Conservation (phyloP, 2,329 filamentous ascomycete genomes). For the Chaetomium sp. region DNA sequence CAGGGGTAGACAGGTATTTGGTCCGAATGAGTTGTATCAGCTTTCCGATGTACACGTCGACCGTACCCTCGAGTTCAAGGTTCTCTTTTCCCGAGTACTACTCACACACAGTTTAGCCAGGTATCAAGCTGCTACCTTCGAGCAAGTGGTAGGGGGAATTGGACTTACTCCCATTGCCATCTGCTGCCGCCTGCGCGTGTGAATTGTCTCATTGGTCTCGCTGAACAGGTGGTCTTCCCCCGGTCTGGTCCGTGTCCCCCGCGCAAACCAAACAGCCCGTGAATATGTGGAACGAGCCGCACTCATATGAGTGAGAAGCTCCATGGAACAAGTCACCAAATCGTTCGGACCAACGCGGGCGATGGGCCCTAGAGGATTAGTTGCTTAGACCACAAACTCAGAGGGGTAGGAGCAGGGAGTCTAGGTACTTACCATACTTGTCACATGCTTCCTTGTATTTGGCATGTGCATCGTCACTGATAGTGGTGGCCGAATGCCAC, state of each 20-base stretch:
- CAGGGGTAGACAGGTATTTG: slow-evolving; percentile 42
- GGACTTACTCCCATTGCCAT: slow-evolving; percentile 53
- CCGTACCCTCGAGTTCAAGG: slow-evolving; percentile 49
- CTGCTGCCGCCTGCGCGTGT: slow-evolving; percentile 49
- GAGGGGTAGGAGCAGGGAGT: no score
- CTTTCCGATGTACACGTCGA: slow-evolving; percentile 51
- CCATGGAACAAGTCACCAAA: slow-evolving; percentile 21
- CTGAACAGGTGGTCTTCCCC: slow-evolving; percentile 53
- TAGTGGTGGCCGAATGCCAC: neutral
- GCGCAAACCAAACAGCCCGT: slow-evolving; percentile 23
- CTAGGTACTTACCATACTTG: slow-evolving; percentile 5
- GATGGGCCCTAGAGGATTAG: slow-evolving; percentile 12
- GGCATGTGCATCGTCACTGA: neutral
- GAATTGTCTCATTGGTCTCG: slow-evolving; percentile 51
- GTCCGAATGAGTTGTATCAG: slow-evolving; percentile 51
- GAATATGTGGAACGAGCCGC: slow-evolving; percentile 23
- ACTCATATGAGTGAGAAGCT: slow-evolving; percentile 28
- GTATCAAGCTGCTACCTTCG: neutral
- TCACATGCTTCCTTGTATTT: slow-evolving; percentile 9
- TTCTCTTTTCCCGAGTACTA: slow-evolving; percentile 60
- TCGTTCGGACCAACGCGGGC: slow-evolving; percentile 29
- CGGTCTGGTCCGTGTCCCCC: slow-evolving; percentile 27
- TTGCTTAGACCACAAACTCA: neutral
- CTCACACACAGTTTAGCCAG: neutral
- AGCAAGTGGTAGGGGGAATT: neutral